phyloP scores from a whole-genome alignment of 129 eudicot genomes.

The Gnaphalium uliginosum region DNA sequence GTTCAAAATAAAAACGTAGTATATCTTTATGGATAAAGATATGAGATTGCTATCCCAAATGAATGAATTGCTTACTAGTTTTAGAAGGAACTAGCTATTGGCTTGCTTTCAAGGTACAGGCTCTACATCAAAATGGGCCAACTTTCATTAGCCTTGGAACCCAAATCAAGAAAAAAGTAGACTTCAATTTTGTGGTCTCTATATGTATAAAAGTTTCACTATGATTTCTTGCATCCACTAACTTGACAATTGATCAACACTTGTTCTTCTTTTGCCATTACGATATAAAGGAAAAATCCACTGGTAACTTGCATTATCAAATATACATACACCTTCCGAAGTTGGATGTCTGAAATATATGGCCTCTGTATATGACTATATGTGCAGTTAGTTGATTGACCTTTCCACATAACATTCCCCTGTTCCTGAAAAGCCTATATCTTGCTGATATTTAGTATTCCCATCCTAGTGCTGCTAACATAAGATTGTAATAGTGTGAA shows the following conservation, averaged over 20 bases:
- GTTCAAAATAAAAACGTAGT: too few relatives aligned
- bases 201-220: not conserved
- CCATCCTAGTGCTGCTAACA: constrained; percentile 33
- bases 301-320: constrained; percentile 15
- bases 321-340: constrained; percentile 13
- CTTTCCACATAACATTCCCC: constrained; percentile 7
- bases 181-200: not conserved
- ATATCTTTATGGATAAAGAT: not conserved
- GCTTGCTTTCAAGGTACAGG: not conserved
- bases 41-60: not conserved
- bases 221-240: constrained; percentile 27
- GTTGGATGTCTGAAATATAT: constrained; percentile 1
- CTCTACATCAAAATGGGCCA: not conserved
- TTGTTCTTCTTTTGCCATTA: not conserved
- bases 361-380: not conserved
- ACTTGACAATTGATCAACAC: constrained; percentile 1
- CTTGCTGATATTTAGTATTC: not conserved
- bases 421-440: not conserved
- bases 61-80: not conserved
- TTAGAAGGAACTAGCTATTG: not conserved
- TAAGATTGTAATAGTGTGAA: constrained; percentile 10
- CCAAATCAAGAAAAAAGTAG: constrained; percentile 1
- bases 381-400: constrained; percentile 22
- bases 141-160: not conserved
- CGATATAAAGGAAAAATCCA: not conserved